A percentile compares a stretch with the other conserved stretches of the same genome.
Evolutionary conservation across 768 basidiomycete species (phyloP).

Genomic region (Podaxis mareebaensis): DNA sequence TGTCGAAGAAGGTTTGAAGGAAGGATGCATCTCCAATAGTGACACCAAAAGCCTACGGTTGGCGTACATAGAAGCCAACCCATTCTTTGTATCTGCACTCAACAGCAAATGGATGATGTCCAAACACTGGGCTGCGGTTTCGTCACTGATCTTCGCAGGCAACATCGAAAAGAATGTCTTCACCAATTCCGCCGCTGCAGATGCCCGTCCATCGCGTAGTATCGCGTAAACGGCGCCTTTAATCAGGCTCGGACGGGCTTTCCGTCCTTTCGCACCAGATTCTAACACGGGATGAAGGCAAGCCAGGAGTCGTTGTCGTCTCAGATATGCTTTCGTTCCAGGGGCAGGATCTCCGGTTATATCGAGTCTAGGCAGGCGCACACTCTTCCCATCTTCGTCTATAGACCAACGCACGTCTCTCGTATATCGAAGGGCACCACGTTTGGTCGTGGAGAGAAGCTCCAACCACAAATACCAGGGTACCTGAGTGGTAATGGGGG

Average conservation of each 20-base stretch:
- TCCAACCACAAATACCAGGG: slow-evolving; percentile 62
- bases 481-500: slow-evolving; percentile 21
- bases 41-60: slow-evolving; percentile 44
- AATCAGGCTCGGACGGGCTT: slow-evolving; percentile 4
- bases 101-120: slow-evolving; percentile 54
- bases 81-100: slow-evolving; percentile 28
- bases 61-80: slow-evolving; percentile 45
- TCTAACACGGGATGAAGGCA: slow-evolving; percentile 19
- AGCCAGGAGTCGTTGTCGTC: slow-evolving; percentile 21
- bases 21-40: slow-evolving; percentile 46
- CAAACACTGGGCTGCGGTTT: slow-evolving; percentile 38
- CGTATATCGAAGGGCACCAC: slow-evolving; percentile 29
- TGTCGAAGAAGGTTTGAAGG: slow-evolving; percentile 54
- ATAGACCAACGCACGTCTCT: slow-evolving; percentile 10
- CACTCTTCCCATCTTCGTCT: not conserved
- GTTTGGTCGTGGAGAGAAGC: slow-evolving; percentile 24
- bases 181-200: slow-evolving; percentile 45
- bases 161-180: slow-evolving; percentile 50
- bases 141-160: slow-evolving; percentile 39
- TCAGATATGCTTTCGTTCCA: slow-evolving; percentile 14
- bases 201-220: slow-evolving; percentile 38
- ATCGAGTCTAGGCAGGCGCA: slow-evolving; percentile 2
- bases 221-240: slow-evolving; percentile 40
- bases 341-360: not conserved
- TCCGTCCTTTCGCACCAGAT: not conserved